Evolutionary conservation across 169 alveolate species (phyloP), one percentile per base, ranked within the genome.

Genomic region (Nephromyces sp.): DNA sequence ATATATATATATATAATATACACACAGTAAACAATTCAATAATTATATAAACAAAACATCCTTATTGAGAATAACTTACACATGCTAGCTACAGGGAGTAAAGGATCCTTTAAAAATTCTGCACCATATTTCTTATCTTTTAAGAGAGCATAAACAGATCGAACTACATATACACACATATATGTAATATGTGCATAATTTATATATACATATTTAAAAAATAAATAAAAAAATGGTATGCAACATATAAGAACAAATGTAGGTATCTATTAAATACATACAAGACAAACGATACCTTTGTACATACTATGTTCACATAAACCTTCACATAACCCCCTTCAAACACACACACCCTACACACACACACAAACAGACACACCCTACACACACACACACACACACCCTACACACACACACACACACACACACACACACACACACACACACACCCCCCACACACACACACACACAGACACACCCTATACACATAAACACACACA

Each of bases 71-170:
- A 29, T 25, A 1, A 1, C 78, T 74, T 78, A 84, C 90, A 85
- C 85, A 84, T 86, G 1, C 94, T 91, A 15, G 96, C 96, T 2
- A 76, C 66, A n/a, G 72, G 63, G 3, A 91, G 73, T 33, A 86
- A 81, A 30, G 93, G 93, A 68, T 91, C 96, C 70, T 74, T 81
- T 35, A 91, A 80, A 68, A 91, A 28, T 8, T 79, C 91, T 35
- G 87, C 68, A 22, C 96, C 94, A 65, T 87, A 83, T 57, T 78
- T 75, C 81, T 86, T 91, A 3, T 74, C 75, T 66, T 82, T 80
- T 31, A 91, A 74, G 57, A 88, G 84, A 32, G 84, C 82, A 71
- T 82, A 91, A 2, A 91, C 95, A 24, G 96, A 90, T 30, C 87
- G 72, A 32, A 91, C 93, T 31, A 92, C 92, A 6, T 28, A 67